Evolutionary conservation across 495 filamentous ascomycete genomes (phyloP).

Genomic region (Neurospora hispaniola): DNA sequence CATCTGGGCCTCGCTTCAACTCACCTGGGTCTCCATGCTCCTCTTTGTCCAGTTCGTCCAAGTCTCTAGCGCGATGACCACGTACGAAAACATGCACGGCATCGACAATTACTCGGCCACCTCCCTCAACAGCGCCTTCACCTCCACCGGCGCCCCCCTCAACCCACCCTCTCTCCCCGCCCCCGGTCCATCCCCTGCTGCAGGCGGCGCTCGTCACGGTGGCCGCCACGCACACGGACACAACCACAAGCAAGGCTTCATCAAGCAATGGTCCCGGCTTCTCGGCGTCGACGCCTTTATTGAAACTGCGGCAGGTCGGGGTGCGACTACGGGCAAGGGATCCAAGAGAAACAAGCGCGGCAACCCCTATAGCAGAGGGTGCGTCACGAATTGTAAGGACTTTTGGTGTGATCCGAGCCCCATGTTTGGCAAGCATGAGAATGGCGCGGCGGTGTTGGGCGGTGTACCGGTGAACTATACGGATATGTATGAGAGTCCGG

Average conservation of each 20-base stretch:
- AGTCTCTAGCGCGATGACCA: slow-evolving; percentile 83
- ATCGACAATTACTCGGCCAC: slow-evolving; percentile 45
- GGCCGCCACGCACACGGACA: slow-evolving; percentile 15
- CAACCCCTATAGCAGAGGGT: slow-evolving; percentile 78
- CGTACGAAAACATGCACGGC: slow-evolving; percentile 86
- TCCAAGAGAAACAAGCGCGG: slow-evolving; percentile 40
- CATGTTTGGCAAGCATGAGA: slow-evolving; percentile 62
- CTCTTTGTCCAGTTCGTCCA: slow-evolving; percentile 86
- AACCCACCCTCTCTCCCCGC: slow-evolving; percentile 31
- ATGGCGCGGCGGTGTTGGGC: slow-evolving; percentile 63
- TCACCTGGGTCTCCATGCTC: slow-evolving; percentile 93
- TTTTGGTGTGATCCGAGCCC: slow-evolving; percentile 91
- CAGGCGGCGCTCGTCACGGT: slow-evolving; percentile 15
- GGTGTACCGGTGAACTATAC: slow-evolving; percentile 79
- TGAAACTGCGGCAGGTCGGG: slow-evolving; percentile 57
- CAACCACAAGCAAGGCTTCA: slow-evolving; percentile 46
- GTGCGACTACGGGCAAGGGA: slow-evolving; percentile 33
- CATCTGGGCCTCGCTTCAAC: slow-evolving; percentile 70
- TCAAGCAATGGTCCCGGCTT: slow-evolving; percentile 70
- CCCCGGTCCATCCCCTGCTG: slow-evolving; percentile 22
- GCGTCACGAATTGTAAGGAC: slow-evolving; percentile 81
- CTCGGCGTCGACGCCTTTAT: slow-evolving; percentile 89
- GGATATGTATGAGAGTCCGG: slow-evolving; percentile 76
- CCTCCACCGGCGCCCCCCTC: slow-evolving; percentile 67
- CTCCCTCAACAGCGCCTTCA: slow-evolving; percentile 68